Evolutionary conservation across 192 early-diverging fungal genomes (phyloP), one percentile per base, ranked within the genome.

Genomic region (Entomortierella lignicola): DNA sequence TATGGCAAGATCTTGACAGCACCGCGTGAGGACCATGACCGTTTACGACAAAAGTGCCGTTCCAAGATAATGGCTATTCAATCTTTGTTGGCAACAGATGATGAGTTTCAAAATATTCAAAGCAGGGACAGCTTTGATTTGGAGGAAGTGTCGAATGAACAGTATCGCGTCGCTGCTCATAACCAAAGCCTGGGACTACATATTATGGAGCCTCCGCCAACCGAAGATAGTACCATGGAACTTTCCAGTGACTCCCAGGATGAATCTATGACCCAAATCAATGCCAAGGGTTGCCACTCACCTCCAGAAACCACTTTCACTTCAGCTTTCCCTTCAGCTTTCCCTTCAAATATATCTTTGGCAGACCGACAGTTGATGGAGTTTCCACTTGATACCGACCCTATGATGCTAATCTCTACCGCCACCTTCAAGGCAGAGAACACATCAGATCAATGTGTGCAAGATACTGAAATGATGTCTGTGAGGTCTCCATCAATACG

Each of bases 41-140:
- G 54, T 37, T 55, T 79, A 17, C 67, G 75, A 4, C 75, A 79
- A 30, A 47, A 79, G 26, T 79, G 75, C 32, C 75, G 75, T 0
- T 79, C 75, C 29, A 79, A 79, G 31, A 43, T 79, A 12, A 79
- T 79, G 75, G 75, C 75, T 0, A 79, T 79, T 18, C 75, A 79
- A 7, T 79, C 75, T 12, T 63, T 79, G 27, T 26, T 79, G n/a
- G 75, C 67, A 0, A 60, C 63, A 32, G 75, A 79, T 32, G 75
- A 79, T 15, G 75, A 79, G 21, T 65, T 63, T 43, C 8, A 60
- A 43, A 65, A 47, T 41, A 61, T 66, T 61, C 75, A 79, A 26
- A 26, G 39, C 1, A 56, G 55, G 17, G 29, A 55, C 15, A 31
- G 32, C 30, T 57, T 57, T 5, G 32, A n/a, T 17, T 2, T 20